Evolutionary conservation across 352 stramenopile genomes (phyloP), one percentile per base, ranked within the genome.

Genomic region (Nannochloropsis limnetica): DNA sequence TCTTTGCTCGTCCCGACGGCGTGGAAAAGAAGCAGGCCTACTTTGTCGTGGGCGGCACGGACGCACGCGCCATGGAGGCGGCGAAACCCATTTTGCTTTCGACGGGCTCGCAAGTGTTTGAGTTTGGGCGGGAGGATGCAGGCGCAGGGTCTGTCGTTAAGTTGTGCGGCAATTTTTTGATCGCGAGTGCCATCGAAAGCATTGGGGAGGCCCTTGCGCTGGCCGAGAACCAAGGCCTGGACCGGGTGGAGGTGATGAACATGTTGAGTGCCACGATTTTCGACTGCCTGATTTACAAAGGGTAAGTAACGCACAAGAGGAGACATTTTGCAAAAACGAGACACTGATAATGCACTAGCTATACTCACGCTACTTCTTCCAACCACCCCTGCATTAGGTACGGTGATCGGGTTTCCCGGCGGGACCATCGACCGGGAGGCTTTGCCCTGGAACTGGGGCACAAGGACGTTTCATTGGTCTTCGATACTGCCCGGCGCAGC

Each of bases 261-360:
- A 91, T 94, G 87, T 90, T 93, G 69, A 92, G 88, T 82, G 87
- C 68, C 84, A 93, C 90, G 49, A 92, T 94, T 84, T 90, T 94
- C 69, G 91, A 92, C 84, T 93, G 90, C 68, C 81, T 91, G 6
- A 90, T 93, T 79, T 90, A 94, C 86, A 92, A 92, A 67, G 89
- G 89, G 61, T 79, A 67, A 68, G 28, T 4, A 17, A 9, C 25
- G 11, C 37, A 28, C 11, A 44, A 80, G 69, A 9, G 8, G 29
- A 11, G 37, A 6, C 1, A 17, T 49, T 49, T 49, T 0, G 37
- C 37, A 15, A 49, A 49, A 14, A 49, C 32, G 54, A 81, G 3
- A 27, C 23, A 25, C 22, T 22, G 74, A 32, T 32, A 6, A 81
- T 49, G 2, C 17, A 14, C 37, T 15, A 49, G 8, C 2, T 1